A percentile compares a stretch with the other conserved stretches of the same genome.
Evolutionary conservation across 345 rosid genomes (phyloP).

Genomic region (Brassica juncea): DNA sequence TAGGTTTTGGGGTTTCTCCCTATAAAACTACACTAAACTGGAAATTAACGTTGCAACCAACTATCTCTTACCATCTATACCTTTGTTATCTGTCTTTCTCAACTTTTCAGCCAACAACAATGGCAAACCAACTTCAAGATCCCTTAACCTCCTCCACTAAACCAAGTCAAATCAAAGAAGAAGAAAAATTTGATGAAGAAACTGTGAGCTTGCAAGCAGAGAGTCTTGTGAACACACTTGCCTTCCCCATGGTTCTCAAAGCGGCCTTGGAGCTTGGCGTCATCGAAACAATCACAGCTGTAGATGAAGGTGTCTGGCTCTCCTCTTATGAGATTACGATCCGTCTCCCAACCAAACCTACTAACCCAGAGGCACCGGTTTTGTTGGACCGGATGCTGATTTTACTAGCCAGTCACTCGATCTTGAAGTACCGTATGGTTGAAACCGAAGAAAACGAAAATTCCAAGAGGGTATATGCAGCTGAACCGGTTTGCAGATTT

Average conservation of each 20-base stretch:
- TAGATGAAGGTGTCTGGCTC: slow-evolving; percentile 41
- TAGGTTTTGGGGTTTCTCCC: background rate
- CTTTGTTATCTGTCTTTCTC: background rate
- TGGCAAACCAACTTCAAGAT: slow-evolving; percentile 1
- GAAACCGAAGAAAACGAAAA: slow-evolving; percentile 13
- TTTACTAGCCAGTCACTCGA: slow-evolving; percentile 46
- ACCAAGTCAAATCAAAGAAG: background rate
- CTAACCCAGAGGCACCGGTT: slow-evolving; percentile 30
- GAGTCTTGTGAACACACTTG: background rate
- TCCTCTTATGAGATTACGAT: slow-evolving; percentile 45
- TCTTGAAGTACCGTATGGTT: slow-evolving; percentile 42
- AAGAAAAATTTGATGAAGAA: slow-evolving; percentile 3
- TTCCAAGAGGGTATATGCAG: slow-evolving; percentile 21
- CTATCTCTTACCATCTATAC: background rate
- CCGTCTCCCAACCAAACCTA: slow-evolving; percentile 30
- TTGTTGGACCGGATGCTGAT: slow-evolving; percentile 59
- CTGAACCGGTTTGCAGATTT: slow-evolving; percentile 27
- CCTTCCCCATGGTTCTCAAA: slow-evolving; percentile 49
- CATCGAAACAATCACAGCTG: slow-evolving; percentile 45
- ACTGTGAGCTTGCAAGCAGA: slow-evolving; percentile 29
- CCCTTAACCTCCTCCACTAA: background rate
- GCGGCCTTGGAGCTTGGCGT: slow-evolving; percentile 53
- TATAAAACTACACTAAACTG: background rate
- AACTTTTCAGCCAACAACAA: background rate
- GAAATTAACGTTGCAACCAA: background rate